Evolutionary conservation across 345 rosid species (phyloP).

Genomic region (Conringia planisiliqua): DNA sequence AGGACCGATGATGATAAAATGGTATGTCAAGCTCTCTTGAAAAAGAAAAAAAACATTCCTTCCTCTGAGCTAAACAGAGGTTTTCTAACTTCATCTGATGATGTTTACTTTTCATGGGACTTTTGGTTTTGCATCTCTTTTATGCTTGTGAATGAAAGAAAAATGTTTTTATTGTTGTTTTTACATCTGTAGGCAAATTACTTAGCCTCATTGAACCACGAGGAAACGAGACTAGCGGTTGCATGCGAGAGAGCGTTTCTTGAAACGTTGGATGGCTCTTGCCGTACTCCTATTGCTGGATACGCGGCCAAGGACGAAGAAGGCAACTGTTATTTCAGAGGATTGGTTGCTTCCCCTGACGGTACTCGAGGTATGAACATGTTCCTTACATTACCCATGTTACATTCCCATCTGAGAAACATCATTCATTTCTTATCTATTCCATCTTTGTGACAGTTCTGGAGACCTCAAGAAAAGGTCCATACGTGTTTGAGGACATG

Average conservation of each 20-base stretch:
- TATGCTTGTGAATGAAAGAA: neutral
- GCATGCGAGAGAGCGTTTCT: conserved; percentile 91
- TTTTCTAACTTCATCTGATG: neutral
- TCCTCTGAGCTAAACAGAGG: neutral
- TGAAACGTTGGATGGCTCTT: conserved; percentile 83
- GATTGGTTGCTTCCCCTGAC: conserved; percentile 93
- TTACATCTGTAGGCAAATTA: conserved; percentile 52
- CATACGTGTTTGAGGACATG: conserved; percentile 69
- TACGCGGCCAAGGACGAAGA: conserved; percentile 71
- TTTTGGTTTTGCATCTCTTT: neutral
- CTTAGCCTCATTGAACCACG: conserved; percentile 85
- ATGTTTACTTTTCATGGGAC: neutral
- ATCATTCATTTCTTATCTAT: conserved; percentile 11
- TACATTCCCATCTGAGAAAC: neutral
- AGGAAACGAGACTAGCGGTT: conserved; percentile 89
- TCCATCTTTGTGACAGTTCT: conserved; percentile 56
- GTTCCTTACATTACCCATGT: neutral
- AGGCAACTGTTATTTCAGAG: conserved; percentile 80
- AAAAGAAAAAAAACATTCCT: neutral
- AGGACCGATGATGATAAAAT: conserved; percentile 76
- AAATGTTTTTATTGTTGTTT: neutral
- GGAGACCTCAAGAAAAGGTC: conserved; percentile 85
- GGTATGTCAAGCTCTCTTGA: conserved; percentile 41
- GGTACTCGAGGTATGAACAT: conserved; percentile 67
- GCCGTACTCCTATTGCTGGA: conserved; percentile 98